Evolutionary conservation across 2,329 filamentous ascomycete species (phyloP).

Genomic region (Eutypella sp.): DNA sequence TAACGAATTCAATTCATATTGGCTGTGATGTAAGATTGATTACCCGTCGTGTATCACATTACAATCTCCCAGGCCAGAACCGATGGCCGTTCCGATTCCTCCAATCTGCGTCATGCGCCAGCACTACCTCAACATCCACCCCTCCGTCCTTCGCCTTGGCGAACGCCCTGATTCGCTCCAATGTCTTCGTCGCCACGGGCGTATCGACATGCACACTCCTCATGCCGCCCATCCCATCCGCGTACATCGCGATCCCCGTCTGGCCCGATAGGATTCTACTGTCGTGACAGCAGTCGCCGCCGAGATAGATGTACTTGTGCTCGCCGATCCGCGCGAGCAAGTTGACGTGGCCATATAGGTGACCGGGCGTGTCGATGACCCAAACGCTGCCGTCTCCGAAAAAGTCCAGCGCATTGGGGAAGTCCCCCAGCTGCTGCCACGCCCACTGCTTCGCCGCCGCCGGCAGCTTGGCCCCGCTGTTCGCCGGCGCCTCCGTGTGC

Average conservation of each 20-base stretch:
- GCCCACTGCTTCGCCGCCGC: conserved; percentile 16
- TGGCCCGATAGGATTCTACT: conserved; percentile 44
- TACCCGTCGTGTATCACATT: too few species aligned
- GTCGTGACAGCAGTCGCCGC: conserved; percentile 51
- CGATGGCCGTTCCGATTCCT: conserved; percentile 31
- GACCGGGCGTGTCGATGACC: conserved; percentile 45
- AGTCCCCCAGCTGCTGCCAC: conserved; percentile 39
- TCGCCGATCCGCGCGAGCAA: conserved; percentile 36
- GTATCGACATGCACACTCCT: conserved; percentile 48
- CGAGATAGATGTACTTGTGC: conserved; percentile 42
- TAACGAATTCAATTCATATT: too few species aligned
- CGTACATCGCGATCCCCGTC: conserved; percentile 45
- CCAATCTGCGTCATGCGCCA: conserved; percentile 47
- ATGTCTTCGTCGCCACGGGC: conserved; percentile 35
- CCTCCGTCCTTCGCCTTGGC: conserved; percentile 20
- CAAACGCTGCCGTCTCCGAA: conserved; percentile 41
- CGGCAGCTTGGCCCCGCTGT: conserved; percentile 12
- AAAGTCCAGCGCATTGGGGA: conserved; percentile 41
- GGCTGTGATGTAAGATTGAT: too few species aligned
- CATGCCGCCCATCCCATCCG: conserved; percentile 36
- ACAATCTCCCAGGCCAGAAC: conserved; percentile 27
- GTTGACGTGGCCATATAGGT: conserved; percentile 47
- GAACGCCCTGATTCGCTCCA: conserved; percentile 35
- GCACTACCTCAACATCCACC: conserved; percentile 41
- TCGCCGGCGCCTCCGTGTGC: conserved; percentile 13